Conservation (phyloP, 2,329 filamentous ascomycete species). For the Ceratocystis cacaofunesta region DNA sequence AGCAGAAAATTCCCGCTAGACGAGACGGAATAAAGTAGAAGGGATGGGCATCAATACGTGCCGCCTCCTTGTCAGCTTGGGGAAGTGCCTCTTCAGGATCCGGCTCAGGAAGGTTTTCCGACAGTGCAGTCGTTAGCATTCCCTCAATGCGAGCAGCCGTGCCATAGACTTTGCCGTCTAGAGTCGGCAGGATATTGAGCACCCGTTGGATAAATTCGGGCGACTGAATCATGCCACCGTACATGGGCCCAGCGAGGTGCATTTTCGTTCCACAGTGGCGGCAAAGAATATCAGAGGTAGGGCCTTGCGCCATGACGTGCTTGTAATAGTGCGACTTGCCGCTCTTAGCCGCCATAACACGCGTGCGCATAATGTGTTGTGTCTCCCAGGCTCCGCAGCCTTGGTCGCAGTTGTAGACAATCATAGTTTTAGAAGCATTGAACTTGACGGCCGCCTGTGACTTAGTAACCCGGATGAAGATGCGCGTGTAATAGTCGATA, state of each 20-base stretch:
- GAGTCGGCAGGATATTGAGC: conserved; percentile 53
- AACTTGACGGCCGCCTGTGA: conserved; percentile 82
- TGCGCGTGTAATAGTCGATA: conserved; percentile 85
- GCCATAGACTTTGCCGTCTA: conserved; percentile 56
- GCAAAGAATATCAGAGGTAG: conserved; percentile 51
- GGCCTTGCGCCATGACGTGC: conserved; percentile 57
- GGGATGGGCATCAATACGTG: conserved; percentile 55
- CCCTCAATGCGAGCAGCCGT: conserved; percentile 73
- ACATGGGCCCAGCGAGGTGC: conserved; percentile 90
- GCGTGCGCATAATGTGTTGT: conserved; percentile 61
- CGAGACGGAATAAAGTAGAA: conserved; percentile 74
- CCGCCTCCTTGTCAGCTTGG: conserved; percentile 37
- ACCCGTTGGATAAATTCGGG: conserved; percentile 67
- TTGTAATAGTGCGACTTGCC: conserved; percentile 60
- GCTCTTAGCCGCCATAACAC: conserved; percentile 52
- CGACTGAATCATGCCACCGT: conserved; percentile 76
- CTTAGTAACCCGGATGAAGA: conserved; percentile 71
- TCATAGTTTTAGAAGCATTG: conserved; percentile 77
- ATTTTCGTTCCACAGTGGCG: conserved; percentile 74
- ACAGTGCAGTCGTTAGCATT: conserved; percentile 77
- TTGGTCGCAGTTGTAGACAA: conserved; percentile 77
- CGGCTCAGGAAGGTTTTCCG: conserved; percentile 43
- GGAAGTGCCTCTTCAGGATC: conserved; percentile 24
- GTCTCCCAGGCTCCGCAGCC: conserved; percentile 88
- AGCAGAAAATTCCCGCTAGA: conserved; percentile 64